phyloP scores from a whole-genome alignment of 768 basidiomycete species.

The Xerocomus potaroensis region DNA sequence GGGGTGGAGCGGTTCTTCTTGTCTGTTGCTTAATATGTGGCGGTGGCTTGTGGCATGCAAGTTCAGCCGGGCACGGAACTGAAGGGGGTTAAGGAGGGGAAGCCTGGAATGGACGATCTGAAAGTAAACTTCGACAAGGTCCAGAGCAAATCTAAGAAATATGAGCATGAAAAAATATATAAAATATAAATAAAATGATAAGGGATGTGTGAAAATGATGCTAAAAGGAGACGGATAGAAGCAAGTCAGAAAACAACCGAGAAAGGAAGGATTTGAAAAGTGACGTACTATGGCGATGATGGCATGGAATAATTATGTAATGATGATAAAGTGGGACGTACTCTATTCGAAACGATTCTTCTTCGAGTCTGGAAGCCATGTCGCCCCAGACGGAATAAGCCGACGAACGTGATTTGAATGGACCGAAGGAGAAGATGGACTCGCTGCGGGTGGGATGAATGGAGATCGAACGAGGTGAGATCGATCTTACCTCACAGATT shows the following conservation, averaged over 20 bases:
- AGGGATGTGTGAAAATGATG: constrained; percentile 25
- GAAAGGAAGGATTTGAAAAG: constrained; percentile 11
- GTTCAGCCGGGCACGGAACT: constrained; percentile 71
- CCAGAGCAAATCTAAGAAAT: constrained; percentile 81
- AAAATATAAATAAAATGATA: constrained; percentile 20
- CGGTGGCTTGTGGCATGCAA: constrained; percentile 31
- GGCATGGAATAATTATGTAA: constrained; percentile 29
- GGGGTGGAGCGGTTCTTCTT: constrained; percentile 54
- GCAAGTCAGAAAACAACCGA: constrained; percentile 22
- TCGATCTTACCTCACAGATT: constrained; percentile 38
- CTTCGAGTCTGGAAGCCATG: constrained; percentile 63
- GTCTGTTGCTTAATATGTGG: constrained; percentile 15
- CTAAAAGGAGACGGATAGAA: constrained; percentile 13
- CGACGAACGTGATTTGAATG: constrained; percentile 36
- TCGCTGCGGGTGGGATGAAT: constrained; percentile 34
- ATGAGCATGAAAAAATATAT: too few species aligned
- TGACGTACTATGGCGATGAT: constrained; percentile 24
- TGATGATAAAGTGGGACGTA: constrained; percentile 46
- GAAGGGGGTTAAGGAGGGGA: constrained; percentile 79
- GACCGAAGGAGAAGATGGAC: constrained; percentile 27
- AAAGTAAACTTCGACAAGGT: constrained; percentile 93
- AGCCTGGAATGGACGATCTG: constrained; percentile 87
- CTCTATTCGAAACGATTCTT: constrained; percentile 77
- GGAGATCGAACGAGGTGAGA: constrained; percentile 14
- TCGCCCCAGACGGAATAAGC: constrained; percentile 74